Evolutionary conservation across 2,329 filamentous ascomycete species (phyloP).

Genomic region (Trichoderma guizhouense): DNA sequence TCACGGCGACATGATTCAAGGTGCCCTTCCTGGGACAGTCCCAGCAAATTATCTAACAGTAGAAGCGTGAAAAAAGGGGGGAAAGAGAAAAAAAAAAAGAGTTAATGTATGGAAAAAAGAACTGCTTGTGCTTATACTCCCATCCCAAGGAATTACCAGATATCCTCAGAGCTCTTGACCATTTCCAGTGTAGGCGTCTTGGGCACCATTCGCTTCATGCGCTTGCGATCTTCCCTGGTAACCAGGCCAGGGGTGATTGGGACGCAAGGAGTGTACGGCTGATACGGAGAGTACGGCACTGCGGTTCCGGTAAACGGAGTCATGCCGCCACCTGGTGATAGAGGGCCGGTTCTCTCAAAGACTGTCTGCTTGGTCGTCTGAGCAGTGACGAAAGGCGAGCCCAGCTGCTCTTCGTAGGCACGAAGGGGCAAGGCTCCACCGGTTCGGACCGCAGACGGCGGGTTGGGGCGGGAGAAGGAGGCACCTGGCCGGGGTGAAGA

Average conservation of each 20-base stretch:
- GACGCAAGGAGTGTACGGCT: slow-evolving; percentile 71
- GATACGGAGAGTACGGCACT: slow-evolving; percentile 73
- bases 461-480: slow-evolving; percentile 47
- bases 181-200: slow-evolving; percentile 61
- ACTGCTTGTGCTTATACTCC: not conserved
- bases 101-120: not conserved
- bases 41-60: slow-evolving; percentile 27
- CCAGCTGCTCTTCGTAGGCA: slow-evolving; percentile 57
- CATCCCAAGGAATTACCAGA: slow-evolving; percentile 52
- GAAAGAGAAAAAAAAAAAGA: not conserved
- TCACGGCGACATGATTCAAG: slow-evolving; percentile 27
- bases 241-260: slow-evolving; percentile 75
- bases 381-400: slow-evolving; percentile 46
- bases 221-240: slow-evolving; percentile 67
- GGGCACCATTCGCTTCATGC: slow-evolving; percentile 61
- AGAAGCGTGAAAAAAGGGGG: not conserved
- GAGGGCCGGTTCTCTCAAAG: slow-evolving; percentile 54
- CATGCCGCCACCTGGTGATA: slow-evolving; percentile 54
- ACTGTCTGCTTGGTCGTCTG: slow-evolving; percentile 61
- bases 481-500: slow-evolving; percentile 50
- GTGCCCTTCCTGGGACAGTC: slow-evolving; percentile 18
- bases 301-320: slow-evolving; percentile 61
- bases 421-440: slow-evolving; percentile 58
- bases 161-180: slow-evolving; percentile 59
- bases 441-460: slow-evolving; percentile 54